Conservation (phyloP, 768 basidiomycete genomes). For the Lyophyllum decastes region DNA sequence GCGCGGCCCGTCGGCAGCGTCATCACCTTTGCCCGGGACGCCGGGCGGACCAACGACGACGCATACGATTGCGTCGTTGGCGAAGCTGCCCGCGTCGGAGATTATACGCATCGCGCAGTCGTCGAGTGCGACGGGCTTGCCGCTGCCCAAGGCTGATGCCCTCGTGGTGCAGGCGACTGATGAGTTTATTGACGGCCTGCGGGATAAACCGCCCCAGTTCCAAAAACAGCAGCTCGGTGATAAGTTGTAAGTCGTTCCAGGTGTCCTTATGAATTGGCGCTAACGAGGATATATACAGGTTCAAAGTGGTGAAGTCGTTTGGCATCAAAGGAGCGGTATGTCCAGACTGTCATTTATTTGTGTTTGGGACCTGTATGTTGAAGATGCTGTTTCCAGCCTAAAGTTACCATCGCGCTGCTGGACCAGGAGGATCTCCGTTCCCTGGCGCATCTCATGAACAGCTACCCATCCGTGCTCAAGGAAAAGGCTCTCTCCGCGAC, state of each 20-base stretch:
- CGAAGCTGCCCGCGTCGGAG: slow-evolving; percentile 72
- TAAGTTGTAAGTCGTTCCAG: slow-evolving; percentile 52
- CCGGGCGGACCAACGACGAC: slow-evolving; percentile 42
- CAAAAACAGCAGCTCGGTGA: slow-evolving; percentile 85
- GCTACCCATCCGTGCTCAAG: slow-evolving; percentile 79
- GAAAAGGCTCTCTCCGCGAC: slow-evolving; percentile 59
- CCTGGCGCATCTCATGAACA: slow-evolving; percentile 85
- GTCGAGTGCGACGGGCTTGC: slow-evolving; percentile 50
- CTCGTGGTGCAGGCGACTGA: slow-evolving; percentile 69
- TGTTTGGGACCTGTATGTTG: not conserved
- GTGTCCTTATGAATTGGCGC: not conserved
- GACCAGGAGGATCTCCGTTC: slow-evolving; percentile 85
- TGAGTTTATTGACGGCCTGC: slow-evolving; percentile 65
- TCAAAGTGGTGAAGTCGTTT: slow-evolving; percentile 71
- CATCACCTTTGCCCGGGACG: slow-evolving; percentile 69
- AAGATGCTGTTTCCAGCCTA: slow-evolving; percentile 50
- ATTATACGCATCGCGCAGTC: slow-evolving; percentile 68
- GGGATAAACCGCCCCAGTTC: slow-evolving; percentile 51
- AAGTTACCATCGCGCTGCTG: slow-evolving; percentile 79
- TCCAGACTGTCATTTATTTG: not conserved
- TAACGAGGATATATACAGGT: slow-evolving; percentile 25
- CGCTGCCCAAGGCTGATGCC: slow-evolving; percentile 70
- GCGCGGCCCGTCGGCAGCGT: slow-evolving; percentile 68
- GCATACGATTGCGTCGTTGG: slow-evolving; percentile 71
- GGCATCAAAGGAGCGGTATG: slow-evolving; percentile 78